Conservation (phyloP, 805 yeast genomes). For the Komagataella phaffii region DNA sequence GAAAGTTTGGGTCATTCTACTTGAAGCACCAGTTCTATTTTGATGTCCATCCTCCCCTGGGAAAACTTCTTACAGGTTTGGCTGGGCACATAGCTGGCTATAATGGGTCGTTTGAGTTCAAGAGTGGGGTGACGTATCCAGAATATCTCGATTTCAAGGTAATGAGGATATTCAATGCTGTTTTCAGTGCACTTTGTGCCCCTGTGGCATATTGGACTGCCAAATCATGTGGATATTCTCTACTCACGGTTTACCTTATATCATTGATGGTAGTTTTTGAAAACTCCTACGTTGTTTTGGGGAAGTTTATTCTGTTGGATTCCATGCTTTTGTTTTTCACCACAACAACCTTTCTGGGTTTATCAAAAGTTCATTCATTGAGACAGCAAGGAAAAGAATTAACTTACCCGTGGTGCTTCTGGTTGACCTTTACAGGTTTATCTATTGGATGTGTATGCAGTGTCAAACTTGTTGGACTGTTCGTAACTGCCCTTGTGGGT, state of each 20-base stretch:
- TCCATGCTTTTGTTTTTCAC: conserved; percentile 70
- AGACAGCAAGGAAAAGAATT: conserved; percentile 24
- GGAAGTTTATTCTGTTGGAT: conserved; percentile 65
- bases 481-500: conserved; percentile 49
- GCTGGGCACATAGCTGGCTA: conserved; percentile 80
- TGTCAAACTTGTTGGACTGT: conserved; percentile 78
- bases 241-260: conserved; percentile 44
- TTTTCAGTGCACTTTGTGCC: conserved; percentile 51
- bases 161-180: conserved; percentile 64
- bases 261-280: conserved; percentile 54
- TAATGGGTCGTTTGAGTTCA: conserved; percentile 66
- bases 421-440: conserved; percentile 51
- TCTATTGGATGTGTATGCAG: conserved; percentile 76
- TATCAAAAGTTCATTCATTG: conserved; percentile 39
- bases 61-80: conserved; percentile 83
- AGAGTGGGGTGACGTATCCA: conserved; percentile 53
- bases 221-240: conserved; percentile 38
- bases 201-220: conserved; percentile 65
- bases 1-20: conserved; percentile 90
- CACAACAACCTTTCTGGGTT: conserved; percentile 49
- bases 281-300: conserved; percentile 53
- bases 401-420: conserved; percentile 26
- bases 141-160: conserved; percentile 41
- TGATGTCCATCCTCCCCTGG: conserved; percentile 96
- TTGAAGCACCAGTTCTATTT: conserved; percentile 80